These are phyloP conservation scores for Cutaneotrichosporon daszewskae DNA, from an alignment of 1,284 basidiomycete genomes.

Conservation along the genomic window DNA sequence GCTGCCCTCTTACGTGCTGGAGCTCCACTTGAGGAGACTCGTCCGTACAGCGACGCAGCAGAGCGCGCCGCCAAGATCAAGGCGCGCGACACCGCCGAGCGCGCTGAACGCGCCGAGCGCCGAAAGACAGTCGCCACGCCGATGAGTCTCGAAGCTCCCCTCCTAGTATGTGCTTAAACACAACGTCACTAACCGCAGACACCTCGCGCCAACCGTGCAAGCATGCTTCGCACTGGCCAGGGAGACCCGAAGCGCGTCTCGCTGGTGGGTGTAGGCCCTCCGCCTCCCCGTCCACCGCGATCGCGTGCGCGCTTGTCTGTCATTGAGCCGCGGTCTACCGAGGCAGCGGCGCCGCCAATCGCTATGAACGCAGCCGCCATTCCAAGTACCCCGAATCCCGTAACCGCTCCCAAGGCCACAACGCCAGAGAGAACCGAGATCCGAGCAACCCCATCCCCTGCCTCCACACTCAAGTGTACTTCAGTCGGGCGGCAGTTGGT, in stretches of 20 bases:
- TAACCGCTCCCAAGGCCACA: too few species aligned
- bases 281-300: conserved; percentile 3
- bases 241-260: neutral
- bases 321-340: too few species aligned
- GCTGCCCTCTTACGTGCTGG: conserved; percentile 17
- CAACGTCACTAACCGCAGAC: conserved; percentile 17
- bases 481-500: too few species aligned
- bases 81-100: conserved; percentile 19
- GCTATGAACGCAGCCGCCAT: too few species aligned
- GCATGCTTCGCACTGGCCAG: conserved; percentile 24
- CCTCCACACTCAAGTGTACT: too few species aligned
- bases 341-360: too few species aligned
- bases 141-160: conserved; percentile 21
- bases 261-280: too few species aligned
- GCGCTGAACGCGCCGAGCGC: conserved; percentile 26
- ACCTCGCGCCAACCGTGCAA: conserved; percentile 35
- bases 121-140: conserved; percentile 29
- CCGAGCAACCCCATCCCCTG: too few species aligned
- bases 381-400: too few species aligned
- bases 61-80: conserved; percentile 2
- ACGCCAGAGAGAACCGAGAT: too few species aligned
- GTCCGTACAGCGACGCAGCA: neutral
- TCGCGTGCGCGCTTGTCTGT: conserved; percentile 3
- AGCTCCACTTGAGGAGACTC: conserved; percentile 1
- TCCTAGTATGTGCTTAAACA: conserved; percentile 5